These are phyloP conservation scores for Sclerotinia glacialis DNA, from an alignment of 2,329 filamentous ascomycete species.

Conservation along the genomic window DNA sequence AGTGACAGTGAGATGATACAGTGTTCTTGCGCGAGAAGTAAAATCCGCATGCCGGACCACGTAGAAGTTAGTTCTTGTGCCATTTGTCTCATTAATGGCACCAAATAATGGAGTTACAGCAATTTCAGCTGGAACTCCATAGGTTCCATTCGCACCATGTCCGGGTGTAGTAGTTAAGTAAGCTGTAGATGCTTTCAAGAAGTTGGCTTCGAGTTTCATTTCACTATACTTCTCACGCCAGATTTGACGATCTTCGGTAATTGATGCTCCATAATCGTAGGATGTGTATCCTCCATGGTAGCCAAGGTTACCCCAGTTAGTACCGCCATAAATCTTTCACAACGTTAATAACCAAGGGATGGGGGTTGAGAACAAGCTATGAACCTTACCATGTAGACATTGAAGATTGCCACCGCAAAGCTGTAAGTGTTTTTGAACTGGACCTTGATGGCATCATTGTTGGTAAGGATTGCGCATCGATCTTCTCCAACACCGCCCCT, in stretches of 20 bases:
- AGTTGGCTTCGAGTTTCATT: slow-evolving; percentile 29
- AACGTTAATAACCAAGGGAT: slow-evolving; percentile 44
- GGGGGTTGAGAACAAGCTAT: neutral
- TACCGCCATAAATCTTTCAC: slow-evolving; percentile 58
- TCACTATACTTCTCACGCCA: slow-evolving; percentile 29
- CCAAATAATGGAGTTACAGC: slow-evolving; percentile 59
- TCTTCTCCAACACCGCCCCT: slow-evolving; percentile 64
- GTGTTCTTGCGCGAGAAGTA: slow-evolving; percentile 15
- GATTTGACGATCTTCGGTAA: slow-evolving; percentile 26
- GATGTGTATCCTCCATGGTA: slow-evolving; percentile 61
- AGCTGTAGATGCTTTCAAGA: slow-evolving; percentile 28
- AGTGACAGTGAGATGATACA: slow-evolving; percentile 45
- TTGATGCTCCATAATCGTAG: slow-evolving; percentile 44
- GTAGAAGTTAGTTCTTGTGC: slow-evolving; percentile 56
- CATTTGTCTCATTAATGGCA: slow-evolving; percentile 35
- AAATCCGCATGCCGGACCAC: slow-evolving; percentile 64
- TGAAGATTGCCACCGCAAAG: slow-evolving; percentile 65
- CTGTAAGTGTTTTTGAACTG: slow-evolving; percentile 76
- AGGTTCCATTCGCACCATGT: slow-evolving; percentile 43
- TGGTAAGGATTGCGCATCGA: slow-evolving; percentile 62
- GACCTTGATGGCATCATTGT: slow-evolving; percentile 71
- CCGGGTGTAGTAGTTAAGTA: slow-evolving; percentile 49
- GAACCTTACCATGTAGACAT: slow-evolving; percentile 66
- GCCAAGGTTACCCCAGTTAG: slow-evolving; percentile 79
- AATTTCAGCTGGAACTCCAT: slow-evolving; percentile 57